Percentiles rank a stretch among this genome's conserved stretches.
Evolutionary conservation across 2,329 filamentous ascomycete genomes (phyloP).

Genomic region (Penicillium palitans): DNA sequence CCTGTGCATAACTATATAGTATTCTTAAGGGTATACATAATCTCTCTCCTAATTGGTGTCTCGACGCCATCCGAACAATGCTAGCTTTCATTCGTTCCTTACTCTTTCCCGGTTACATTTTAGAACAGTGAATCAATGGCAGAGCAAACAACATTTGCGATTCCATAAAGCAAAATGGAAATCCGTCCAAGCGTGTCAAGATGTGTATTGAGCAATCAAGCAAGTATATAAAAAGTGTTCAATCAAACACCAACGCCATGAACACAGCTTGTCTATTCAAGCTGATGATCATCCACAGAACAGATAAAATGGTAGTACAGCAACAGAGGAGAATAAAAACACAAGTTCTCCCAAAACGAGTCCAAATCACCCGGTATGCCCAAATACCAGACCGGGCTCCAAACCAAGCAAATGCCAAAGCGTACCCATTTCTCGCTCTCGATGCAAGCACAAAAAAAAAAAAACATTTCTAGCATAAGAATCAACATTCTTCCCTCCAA

Average conservation of each 20-base stretch:
- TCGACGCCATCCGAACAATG: not conserved
- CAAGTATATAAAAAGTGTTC: not conserved
- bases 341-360: not conserved
- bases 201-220: constrained; percentile 1
- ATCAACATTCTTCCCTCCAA: not conserved
- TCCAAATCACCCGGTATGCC: not conserved
- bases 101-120: not conserved
- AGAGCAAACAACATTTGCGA: not conserved
- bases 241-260: constrained; percentile 7
- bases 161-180: not conserved
- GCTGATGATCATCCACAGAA: not conserved
- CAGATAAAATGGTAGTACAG: not conserved
- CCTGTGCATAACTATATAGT: not conserved
- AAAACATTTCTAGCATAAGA: not conserved
- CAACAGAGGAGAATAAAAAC: not conserved
- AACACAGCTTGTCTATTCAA: not conserved
- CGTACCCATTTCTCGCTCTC: not conserved
- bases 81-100: not conserved
- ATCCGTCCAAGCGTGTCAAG: not conserved
- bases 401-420: not conserved
- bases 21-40: constrained; percentile 5
- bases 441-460: not conserved
- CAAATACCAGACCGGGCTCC: not conserved
- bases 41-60: not conserved
- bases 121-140: not conserved